A percentile compares a stretch with the other conserved stretches of the same genome.
Evolutionary conservation across 371 early-diverging fungal species (phyloP).

Genomic region (Apophysomyces elegans): DNA sequence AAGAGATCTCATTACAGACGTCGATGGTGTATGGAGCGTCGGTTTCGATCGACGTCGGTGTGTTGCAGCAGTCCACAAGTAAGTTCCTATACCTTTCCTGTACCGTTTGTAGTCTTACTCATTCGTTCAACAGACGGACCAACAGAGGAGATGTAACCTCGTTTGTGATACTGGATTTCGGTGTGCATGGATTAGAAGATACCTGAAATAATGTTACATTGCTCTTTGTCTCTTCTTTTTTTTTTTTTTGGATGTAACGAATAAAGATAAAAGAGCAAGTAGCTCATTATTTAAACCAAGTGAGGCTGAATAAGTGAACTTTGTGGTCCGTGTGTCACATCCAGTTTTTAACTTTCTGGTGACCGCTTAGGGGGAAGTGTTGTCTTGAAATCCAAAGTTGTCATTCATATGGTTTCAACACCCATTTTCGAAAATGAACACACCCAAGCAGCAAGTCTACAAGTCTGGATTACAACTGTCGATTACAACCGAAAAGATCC

Average conservation of each 20-base stretch:
- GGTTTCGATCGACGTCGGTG: constrained; percentile 83
- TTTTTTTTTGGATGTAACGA: neutral
- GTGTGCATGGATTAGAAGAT: constrained; percentile 15
- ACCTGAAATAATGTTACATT: neutral
- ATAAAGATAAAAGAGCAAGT: neutral
- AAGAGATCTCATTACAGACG: constrained; percentile 72
- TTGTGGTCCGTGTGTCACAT: neutral
- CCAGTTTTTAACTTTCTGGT: neutral
- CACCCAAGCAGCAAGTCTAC: neutral
- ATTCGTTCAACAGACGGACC: neutral
- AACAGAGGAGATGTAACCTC: neutral
- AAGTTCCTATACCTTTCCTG: constrained; percentile 13
- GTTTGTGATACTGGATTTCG: constrained; percentile 5
- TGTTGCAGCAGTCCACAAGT: constrained; percentile 85
- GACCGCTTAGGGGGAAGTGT: neutral
- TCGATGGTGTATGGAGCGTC: constrained; percentile 93
- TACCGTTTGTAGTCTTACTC: neutral
- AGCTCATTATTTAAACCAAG: neutral
- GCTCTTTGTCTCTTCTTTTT: neutral
- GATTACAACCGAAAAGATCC: constrained; percentile 54
- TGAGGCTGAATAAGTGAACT: neutral
- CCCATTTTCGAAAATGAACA: neutral
- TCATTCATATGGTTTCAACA: neutral
- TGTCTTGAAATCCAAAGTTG: neutral
- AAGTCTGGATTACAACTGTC: constrained; percentile 38